Percentiles rank a stretch among this genome's conserved stretches.
Evolutionary conservation across 768 basidiomycete species (phyloP).

Genomic region (Tylopilus sp.): DNA sequence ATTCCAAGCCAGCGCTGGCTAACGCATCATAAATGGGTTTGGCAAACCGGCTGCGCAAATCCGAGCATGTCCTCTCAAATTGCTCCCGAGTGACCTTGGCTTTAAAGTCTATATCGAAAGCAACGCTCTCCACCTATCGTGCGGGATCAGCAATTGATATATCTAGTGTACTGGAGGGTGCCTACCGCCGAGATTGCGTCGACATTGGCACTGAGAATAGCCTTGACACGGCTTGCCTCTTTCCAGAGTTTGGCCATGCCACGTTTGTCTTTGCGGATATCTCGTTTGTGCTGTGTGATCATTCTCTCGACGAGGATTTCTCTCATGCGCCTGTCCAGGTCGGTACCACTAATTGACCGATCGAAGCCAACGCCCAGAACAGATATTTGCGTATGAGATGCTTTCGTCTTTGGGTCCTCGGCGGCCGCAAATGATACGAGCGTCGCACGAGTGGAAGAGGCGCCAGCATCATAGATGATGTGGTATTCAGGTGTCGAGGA

Average conservation of each 20-base stretch:
- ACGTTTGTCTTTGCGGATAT: constrained; percentile 68
- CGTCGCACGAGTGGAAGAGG: constrained; percentile 75
- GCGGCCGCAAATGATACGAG: constrained; percentile 60
- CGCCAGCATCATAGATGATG: constrained; percentile 92
- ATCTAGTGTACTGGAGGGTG: background rate
- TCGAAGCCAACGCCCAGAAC: constrained; percentile 85
- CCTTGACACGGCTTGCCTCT: constrained; percentile 88
- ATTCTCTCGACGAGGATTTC: constrained; percentile 78
- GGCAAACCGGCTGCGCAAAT: constrained; percentile 59
- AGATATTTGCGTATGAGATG: constrained; percentile 63
- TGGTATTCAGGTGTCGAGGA: constrained; percentile 70
- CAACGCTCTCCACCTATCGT: constrained; percentile 76
- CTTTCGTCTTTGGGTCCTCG: constrained; percentile 47
- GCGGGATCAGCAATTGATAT: background rate
- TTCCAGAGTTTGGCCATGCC: constrained; percentile 95
- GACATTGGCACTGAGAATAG: constrained; percentile 88
- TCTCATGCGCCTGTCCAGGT: constrained; percentile 78
- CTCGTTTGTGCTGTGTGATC: constrained; percentile 63
- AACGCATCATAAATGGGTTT: constrained; percentile 77
- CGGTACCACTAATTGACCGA: constrained; percentile 70
- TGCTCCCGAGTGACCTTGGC: constrained; percentile 68
- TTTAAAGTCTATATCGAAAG: constrained; percentile 89
- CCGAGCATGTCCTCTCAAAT: constrained; percentile 74
- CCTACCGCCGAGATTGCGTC: constrained; percentile 73
- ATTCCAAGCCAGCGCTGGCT: constrained; percentile 55